Evolutionary conservation across 2,329 filamentous ascomycete species (phyloP).

Genomic region (Hypoxylon rubiginosum): DNA sequence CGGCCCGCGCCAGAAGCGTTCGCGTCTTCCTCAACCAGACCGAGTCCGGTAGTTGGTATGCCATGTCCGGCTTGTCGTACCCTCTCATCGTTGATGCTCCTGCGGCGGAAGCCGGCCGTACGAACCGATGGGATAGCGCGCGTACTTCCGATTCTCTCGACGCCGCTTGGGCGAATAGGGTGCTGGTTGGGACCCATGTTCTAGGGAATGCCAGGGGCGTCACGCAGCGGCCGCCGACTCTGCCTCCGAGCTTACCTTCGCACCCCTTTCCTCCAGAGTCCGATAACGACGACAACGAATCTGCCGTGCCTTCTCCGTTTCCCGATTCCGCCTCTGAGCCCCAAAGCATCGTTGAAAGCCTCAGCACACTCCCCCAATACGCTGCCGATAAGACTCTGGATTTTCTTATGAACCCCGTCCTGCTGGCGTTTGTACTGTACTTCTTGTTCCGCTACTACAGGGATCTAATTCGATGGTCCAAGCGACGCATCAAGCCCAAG

Average conservation of each 20-base stretch:
- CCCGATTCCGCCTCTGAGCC: constrained; percentile 53
- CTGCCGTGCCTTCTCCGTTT: constrained; percentile 48
- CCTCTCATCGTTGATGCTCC: constrained; percentile 83
- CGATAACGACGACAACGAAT: constrained; percentile 51
- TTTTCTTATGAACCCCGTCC: constrained; percentile 58
- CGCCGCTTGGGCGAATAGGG: constrained; percentile 67
- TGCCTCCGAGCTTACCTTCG: constrained; percentile 54
- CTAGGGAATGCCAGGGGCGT: constrained; percentile 62
- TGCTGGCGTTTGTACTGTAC: constrained; percentile 51
- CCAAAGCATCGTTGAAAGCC: constrained; percentile 62
- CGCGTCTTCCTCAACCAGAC: constrained; percentile 91
- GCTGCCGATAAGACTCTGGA: constrained; percentile 66
- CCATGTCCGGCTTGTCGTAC: constrained; percentile 87
- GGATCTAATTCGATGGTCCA: constrained; percentile 59
- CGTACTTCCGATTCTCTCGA: constrained; percentile 55
- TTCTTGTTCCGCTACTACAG: constrained; percentile 61
- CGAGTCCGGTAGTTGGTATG: constrained; percentile 90
- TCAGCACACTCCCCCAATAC: constrained; percentile 65
- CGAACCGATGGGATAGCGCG: constrained; percentile 63
- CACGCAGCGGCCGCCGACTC: constrained; percentile 54
- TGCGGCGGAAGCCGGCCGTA: constrained; percentile 59
- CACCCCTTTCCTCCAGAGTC: constrained; percentile 41
- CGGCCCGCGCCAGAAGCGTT: constrained; percentile 67
- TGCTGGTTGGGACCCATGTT: constrained; percentile 79
- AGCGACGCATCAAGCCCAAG: constrained; percentile 46